Percentiles rank a stretch among this genome's conserved stretches.
phyloP scores from a whole-genome alignment of 805 yeast genomes.

The Candida vartiovaarae region DNA sequence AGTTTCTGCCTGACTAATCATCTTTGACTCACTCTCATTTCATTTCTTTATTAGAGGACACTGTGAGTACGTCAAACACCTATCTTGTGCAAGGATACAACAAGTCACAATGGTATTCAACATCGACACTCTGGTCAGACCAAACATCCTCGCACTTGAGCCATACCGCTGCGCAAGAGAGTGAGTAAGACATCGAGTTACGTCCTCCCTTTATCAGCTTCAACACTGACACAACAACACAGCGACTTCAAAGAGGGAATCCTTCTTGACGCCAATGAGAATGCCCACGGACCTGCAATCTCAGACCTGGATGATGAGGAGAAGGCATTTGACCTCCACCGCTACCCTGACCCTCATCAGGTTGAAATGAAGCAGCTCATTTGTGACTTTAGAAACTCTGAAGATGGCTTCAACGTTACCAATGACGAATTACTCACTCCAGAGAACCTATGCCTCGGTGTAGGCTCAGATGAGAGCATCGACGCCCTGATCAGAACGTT shows the following conservation, averaged over 20 bases:
- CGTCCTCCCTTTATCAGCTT: neutral
- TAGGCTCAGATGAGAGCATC: constrained; percentile 94
- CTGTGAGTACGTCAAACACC: neutral
- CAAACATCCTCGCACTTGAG: constrained; percentile 73
- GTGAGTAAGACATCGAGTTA: constrained; percentile 20
- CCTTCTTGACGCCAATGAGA: constrained; percentile 91
- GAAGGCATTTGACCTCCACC: constrained; percentile 51
- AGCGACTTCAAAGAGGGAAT: constrained; percentile 82
- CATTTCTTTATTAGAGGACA: no score
- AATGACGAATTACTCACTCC: constrained; percentile 34
- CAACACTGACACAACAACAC: neutral
- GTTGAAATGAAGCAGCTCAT: constrained; percentile 63
- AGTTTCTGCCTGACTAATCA: no score
- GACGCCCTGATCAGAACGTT: constrained; percentile 82
- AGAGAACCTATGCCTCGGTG: constrained; percentile 83
- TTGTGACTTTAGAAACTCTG: constrained; percentile 61
- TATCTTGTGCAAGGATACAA: neutral
- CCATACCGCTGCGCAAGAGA: constrained; percentile 98
- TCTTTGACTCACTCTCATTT: no score
- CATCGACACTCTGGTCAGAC: constrained; percentile 60
- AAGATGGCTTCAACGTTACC: constrained; percentile 24
- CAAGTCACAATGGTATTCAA: constrained; percentile 29
- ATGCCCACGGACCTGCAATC: constrained; percentile 85
- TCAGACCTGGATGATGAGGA: constrained; percentile 38
- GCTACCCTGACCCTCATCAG: constrained; percentile 98